phyloP scores from a whole-genome alignment of 345 rosid species.

The Alliaria petiolata region DNA sequence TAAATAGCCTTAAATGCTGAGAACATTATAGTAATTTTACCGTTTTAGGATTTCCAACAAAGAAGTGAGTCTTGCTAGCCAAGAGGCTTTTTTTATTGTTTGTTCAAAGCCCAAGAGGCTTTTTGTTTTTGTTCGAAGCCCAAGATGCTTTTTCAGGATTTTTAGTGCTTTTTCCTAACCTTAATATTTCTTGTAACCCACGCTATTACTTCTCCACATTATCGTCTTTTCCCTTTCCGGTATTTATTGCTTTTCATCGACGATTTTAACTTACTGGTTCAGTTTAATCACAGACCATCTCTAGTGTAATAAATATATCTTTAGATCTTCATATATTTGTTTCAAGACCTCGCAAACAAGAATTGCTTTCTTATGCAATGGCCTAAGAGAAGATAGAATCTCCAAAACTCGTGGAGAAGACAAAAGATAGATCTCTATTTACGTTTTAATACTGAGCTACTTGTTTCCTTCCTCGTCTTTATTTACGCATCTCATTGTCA shows the following conservation, averaged over 20 bases:
- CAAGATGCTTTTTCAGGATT: too few relatives aligned
- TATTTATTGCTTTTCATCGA: background rate
- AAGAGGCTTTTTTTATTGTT: background rate
- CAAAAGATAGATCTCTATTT: conserved; percentile 10
- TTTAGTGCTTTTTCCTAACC: too few relatives aligned
- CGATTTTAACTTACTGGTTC: background rate
- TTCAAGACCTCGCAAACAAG: background rate
- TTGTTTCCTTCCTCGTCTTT: conserved; percentile 16
- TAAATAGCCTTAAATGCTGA: background rate
- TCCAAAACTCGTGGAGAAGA: conserved; percentile 20
- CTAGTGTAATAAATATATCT: background rate
- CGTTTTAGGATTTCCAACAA: background rate
- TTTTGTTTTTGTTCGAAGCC: too few relatives aligned
- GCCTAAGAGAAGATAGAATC: conserved; percentile 6
- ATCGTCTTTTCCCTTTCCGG: background rate
- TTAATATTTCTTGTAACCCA: background rate
- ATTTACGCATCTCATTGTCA: conserved; percentile 5
- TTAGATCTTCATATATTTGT: background rate
- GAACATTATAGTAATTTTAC: background rate
- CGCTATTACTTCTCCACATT: background rate
- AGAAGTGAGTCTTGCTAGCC: background rate
- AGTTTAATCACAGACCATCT: background rate
- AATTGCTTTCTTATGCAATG: background rate
- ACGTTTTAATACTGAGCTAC: conserved; percentile 16
- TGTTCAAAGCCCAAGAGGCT: background rate